Conservation (phyloP, 495 filamentous ascomycete species). For the Schizothecium vesticola region DNA sequence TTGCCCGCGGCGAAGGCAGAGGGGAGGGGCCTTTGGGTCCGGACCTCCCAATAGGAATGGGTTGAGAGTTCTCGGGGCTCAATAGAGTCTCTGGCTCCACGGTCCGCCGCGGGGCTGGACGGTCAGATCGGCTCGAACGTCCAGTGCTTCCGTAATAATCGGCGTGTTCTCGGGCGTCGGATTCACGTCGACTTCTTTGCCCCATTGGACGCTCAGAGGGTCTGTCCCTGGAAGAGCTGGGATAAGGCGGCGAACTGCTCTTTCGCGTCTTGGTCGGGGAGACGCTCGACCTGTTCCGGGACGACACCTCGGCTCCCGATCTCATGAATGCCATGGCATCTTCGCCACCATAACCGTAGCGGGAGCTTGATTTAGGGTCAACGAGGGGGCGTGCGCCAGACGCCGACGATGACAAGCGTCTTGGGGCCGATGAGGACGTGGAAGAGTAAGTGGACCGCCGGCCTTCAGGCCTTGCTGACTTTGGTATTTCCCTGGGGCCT, state of each 20-base stretch:
- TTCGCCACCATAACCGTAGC: constrained; percentile 11
- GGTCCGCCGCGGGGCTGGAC: constrained; percentile 10
- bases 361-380: constrained; percentile 5
- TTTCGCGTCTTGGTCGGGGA: constrained; percentile 19
- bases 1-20: constrained; percentile 10
- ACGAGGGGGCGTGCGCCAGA: constrained; percentile 7
- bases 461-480: constrained; percentile 14
- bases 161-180: constrained; percentile 16
- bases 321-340: constrained; percentile 27
- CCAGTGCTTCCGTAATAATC: constrained; percentile 22
- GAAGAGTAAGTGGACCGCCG: constrained; percentile 15
- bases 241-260: constrained; percentile 26
- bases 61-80: constrained; percentile 13
- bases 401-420: constrained; percentile 16
- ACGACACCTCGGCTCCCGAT: constrained; percentile 16
- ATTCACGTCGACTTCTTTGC: constrained; percentile 15
- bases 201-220: constrained; percentile 17
- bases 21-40: constrained; percentile 15
- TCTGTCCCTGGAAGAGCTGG: constrained; percentile 13
- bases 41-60: not conserved
- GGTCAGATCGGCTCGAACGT: constrained; percentile 11
- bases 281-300: not conserved
- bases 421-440: constrained; percentile 4
- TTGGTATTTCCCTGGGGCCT: constrained; percentile 13
- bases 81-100: constrained; percentile 17